A percentile compares a stretch with the other conserved stretches of the same genome.
These are phyloP conservation scores for Hypholoma fasciculare DNA, from an alignment of 768 basidiomycete genomes.

Conservation along the genomic window DNA sequence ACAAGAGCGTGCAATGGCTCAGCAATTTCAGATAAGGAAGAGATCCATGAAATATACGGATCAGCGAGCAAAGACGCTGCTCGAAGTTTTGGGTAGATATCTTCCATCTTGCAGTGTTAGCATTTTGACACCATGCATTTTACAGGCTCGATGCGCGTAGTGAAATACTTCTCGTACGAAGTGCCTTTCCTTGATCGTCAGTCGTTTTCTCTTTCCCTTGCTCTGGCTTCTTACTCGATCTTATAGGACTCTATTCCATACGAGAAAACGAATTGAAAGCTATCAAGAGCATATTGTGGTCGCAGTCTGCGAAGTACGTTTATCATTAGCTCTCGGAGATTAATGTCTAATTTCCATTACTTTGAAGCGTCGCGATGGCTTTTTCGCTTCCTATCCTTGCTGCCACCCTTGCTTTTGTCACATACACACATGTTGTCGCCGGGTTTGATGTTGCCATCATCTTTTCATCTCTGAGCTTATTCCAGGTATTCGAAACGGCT, in stretches of 20 bases:
- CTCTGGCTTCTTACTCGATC: background rate
- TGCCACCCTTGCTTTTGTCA: conserved; percentile 65
- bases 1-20: conserved; percentile 63
- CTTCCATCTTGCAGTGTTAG: too few species aligned
- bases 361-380: conserved; percentile 47
- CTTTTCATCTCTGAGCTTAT: conserved; percentile 64
- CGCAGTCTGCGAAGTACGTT: conserved; percentile 61
- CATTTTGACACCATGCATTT: background rate
- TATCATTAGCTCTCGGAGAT: background rate
- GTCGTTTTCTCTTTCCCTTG: conserved; percentile 12
- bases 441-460: conserved; percentile 66
- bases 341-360: too few species aligned
- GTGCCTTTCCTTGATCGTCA: conserved; percentile 62
- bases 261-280: conserved; percentile 57
- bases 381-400: conserved; percentile 64
- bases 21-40: conserved; percentile 53
- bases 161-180: conserved; percentile 79
- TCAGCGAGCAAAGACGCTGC: conserved; percentile 58
- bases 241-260: conserved; percentile 54
- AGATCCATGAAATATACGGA: conserved; percentile 64
- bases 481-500: conserved; percentile 35
- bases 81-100: conserved; percentile 55
- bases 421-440: conserved; percentile 56
- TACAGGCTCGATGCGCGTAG: conserved; percentile 64
- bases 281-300: conserved; percentile 56